Evolutionary conservation across 2,329 filamentous ascomycete species (phyloP).

Genomic region (Pyrenochaeta sp.): DNA sequence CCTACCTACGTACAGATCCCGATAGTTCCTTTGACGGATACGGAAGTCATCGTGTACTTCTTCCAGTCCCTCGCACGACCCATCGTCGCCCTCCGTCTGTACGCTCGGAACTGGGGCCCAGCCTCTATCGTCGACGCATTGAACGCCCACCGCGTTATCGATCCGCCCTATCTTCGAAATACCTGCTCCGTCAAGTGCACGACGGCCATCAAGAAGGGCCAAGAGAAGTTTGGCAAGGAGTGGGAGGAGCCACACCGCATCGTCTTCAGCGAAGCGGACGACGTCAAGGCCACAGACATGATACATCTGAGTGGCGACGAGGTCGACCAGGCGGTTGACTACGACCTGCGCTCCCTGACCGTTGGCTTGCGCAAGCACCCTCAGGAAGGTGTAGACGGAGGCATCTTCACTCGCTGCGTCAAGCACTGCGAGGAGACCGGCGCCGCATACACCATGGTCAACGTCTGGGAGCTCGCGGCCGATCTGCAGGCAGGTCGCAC

Average conservation of each 20-base stretch:
- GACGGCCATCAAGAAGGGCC: slow-evolving; percentile 30
- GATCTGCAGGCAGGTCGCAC: slow-evolving; percentile 10
- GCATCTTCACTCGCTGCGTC: slow-evolving; percentile 41
- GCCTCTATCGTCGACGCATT: slow-evolving; percentile 26
- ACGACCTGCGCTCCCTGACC: slow-evolving; percentile 22
- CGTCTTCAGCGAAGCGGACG: slow-evolving; percentile 15
- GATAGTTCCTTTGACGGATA: slow-evolving; percentile 35
- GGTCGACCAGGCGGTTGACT: slow-evolving; percentile 11
- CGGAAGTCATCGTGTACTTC: slow-evolving; percentile 43
- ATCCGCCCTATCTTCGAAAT: slow-evolving; percentile 39
- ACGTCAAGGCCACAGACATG: slow-evolving; percentile 30
- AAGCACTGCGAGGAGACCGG: slow-evolving; percentile 30
- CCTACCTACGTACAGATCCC: slow-evolving; percentile 26
- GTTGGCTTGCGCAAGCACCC: slow-evolving; percentile 31
- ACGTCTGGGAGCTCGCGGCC: slow-evolving; percentile 21
- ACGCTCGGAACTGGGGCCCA: slow-evolving; percentile 35
- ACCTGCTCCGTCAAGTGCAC: slow-evolving; percentile 42
- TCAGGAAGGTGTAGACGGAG: slow-evolving; percentile 9
- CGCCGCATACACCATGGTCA: slow-evolving; percentile 17
- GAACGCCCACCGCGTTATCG: slow-evolving; percentile 33
- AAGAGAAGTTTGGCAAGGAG: slow-evolving; percentile 14
- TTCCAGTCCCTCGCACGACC: slow-evolving; percentile 38
- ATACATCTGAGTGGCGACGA: slow-evolving; percentile 20
- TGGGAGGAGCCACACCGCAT: slow-evolving; percentile 20
- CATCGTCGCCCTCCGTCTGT: slow-evolving; percentile 35